A percentile compares a stretch with the other conserved stretches of the same genome.
phyloP scores from a whole-genome alignment of 768 basidiomycete species.

The Podaxis sp. region DNA sequence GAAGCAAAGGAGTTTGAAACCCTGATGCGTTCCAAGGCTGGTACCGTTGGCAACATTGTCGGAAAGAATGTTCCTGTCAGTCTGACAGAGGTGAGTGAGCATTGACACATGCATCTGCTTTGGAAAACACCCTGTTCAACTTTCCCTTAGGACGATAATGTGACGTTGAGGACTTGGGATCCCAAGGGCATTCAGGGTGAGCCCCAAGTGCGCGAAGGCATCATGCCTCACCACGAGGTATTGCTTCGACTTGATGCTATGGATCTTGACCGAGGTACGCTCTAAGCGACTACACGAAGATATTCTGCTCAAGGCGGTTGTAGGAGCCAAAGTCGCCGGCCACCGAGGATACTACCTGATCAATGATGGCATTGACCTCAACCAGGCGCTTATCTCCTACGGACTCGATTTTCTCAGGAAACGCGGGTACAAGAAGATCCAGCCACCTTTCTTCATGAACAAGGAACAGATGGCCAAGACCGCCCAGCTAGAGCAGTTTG shows the following conservation, averaged over 20 bases:
- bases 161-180: constrained; percentile 77
- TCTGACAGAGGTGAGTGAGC: constrained; percentile 80
- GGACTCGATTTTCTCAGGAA: constrained; percentile 89
- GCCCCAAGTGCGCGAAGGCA: constrained; percentile 65
- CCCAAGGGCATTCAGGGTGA: constrained; percentile 72
- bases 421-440: constrained; percentile 86
- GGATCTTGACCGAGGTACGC: constrained; percentile 91
- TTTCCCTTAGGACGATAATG: constrained; percentile 78
- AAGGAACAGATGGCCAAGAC: constrained; percentile 97
- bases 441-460: constrained; percentile 98
- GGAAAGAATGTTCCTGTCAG: constrained; percentile 83
- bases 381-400: constrained; percentile 93
- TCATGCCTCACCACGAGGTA: constrained; percentile 98
- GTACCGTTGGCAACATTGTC: constrained; percentile 88
- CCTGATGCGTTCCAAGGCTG: constrained; percentile 76
- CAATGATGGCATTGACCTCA: constrained; percentile 94
- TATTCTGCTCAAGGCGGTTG: constrained; percentile 1
- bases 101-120: not conserved
- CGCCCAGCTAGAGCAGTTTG: constrained; percentile 96
- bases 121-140: not conserved
- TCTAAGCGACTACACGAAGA: not conserved
- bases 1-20: constrained; percentile 73
- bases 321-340: constrained; percentile 88
- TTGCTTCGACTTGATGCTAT: constrained; percentile 90
- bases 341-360: constrained; percentile 97